These are phyloP conservation scores for Citrullus mucosospermus DNA, from an alignment of 306 rosid species.

Conservation along the genomic window DNA sequence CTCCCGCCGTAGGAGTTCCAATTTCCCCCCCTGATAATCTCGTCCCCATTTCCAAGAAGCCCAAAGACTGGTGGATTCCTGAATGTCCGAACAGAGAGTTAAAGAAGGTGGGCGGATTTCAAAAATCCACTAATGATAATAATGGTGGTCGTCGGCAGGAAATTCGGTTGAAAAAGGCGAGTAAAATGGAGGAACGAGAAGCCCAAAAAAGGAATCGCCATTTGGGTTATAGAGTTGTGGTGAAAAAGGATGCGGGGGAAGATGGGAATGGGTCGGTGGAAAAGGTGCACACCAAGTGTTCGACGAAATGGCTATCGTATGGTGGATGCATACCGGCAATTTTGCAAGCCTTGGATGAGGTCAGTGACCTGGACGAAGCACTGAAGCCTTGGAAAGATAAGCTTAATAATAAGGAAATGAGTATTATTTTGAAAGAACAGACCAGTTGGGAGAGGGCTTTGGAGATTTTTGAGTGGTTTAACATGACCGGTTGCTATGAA, in stretches of 20 bases:
- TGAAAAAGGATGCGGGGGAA: background rate
- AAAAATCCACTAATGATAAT: slow-evolving; percentile 1
- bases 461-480: slow-evolving; percentile 65
- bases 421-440: slow-evolving; percentile 64
- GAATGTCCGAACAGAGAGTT: slow-evolving; percentile 19
- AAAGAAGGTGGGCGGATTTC: slow-evolving; percentile 15
- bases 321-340: slow-evolving; percentile 57
- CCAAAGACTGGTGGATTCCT: slow-evolving; percentile 14
- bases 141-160: slow-evolving; percentile 7
- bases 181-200: slow-evolving; percentile 18
- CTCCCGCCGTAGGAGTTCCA: slow-evolving; percentile 20
- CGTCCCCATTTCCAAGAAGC: slow-evolving; percentile 16
- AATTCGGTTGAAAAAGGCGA: slow-evolving; percentile 14
- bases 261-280: background rate
- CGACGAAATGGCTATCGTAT: slow-evolving; percentile 41
- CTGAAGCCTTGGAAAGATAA: slow-evolving; percentile 40
- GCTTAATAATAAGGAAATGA: slow-evolving; percentile 51
- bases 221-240: slow-evolving; percentile 2
- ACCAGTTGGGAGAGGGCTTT: slow-evolving; percentile 48
- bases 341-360: slow-evolving; percentile 37
- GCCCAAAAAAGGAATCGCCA: slow-evolving; percentile 9
- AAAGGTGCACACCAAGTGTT: slow-evolving; percentile 49
- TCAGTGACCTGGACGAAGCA: slow-evolving; percentile 52
- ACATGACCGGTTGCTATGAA: slow-evolving; percentile 44
- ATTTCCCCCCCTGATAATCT: slow-evolving; percentile 30